Base-by-base conservation (phyloP, 192 early-diverging fungal species). In the Backusella luteola region DNA sequence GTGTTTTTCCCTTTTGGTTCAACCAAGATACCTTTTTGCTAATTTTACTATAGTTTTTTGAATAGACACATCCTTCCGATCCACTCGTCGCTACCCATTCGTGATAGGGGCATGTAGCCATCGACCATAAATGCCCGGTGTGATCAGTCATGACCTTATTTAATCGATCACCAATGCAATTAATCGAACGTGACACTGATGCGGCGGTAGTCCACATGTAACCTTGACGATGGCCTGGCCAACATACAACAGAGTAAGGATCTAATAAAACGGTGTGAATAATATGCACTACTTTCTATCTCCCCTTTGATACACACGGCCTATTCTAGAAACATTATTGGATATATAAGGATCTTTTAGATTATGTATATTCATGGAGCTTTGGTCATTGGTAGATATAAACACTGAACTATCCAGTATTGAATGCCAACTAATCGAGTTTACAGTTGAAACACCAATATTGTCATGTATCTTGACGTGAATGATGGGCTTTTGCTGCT, bases 91-190 rank as follows among this genome's bases (percentile, higher is more conserved):
- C 76, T 15, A 72, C 49, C 14, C 19, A 12, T 1, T n/a, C 39
- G 44, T 77, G 76, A 6, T 49, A 6, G 1, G 46, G 5, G 26
- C 70, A 35, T 23, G 56, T 53, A 66, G 23, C 70, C 41, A 77
- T 67, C 12, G 53, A 72, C 69, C 76, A 77, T 42, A 77, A 17
- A 34, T 72, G 38, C 1, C 38, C 70, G 32, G 1, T 34, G n/a
- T 76, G 52, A 8, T 34, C 49, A 8, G 67, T 44, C 15, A 44
- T 12, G 4, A 17, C 42, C 4, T 4, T 26, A 21, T 29, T 44
- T 0, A 6, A 4, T 14, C 21, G 3, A 75, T 32, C 7, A 0
- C 39, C 26, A 17, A 49, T 15, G 19, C 42, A 29, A 1, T 17
- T 12, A 15, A 32, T 34, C 4, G 17, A 26, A 46, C 70, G n/a